phyloP scores from a whole-genome alignment of 2,329 filamentous ascomycete genomes.

The Blastomyces emzantsi region DNA sequence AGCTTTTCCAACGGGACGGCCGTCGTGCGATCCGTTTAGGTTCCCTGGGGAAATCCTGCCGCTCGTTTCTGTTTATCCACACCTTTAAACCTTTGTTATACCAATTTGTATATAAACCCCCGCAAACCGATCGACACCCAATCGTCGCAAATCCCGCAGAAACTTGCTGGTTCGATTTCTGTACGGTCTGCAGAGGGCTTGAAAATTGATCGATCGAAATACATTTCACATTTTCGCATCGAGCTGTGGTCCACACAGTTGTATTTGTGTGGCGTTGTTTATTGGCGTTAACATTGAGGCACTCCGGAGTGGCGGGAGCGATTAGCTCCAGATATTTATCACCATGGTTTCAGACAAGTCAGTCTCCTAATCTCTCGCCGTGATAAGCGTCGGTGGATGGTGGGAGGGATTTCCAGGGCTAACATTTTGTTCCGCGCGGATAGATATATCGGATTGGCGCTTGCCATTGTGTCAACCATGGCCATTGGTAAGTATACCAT shows the following conservation, averaged over 20 bases:
- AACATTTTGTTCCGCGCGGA: background rate
- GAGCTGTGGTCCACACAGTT: background rate
- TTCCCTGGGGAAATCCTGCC: background rate
- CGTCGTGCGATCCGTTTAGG: background rate
- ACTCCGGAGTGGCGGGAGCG: constrained; percentile 26
- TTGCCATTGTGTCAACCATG: constrained; percentile 42
- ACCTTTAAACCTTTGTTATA: background rate
- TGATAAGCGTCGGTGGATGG: constrained; percentile 15
- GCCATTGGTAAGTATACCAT: constrained; percentile 33
- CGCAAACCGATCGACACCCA: background rate
- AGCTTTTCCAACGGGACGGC: no score
- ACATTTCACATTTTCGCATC: background rate
- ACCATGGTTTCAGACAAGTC: constrained; percentile 40
- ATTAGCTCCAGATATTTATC: constrained; percentile 24
- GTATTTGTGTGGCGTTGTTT: background rate
- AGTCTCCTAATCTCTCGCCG: constrained; percentile 17
- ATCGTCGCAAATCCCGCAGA: background rate
- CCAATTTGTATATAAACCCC: background rate
- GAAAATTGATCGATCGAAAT: background rate
- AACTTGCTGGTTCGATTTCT: constrained; percentile 11
- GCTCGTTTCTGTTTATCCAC: constrained; percentile 1
- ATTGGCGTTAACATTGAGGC: constrained; percentile 6
- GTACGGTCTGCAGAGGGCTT: background rate
- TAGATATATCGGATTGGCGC: constrained; percentile 40
- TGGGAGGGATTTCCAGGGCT: background rate